Conservation (phyloP, 2,329 filamentous ascomycete species). For the Diaporthe humulicola region DNA sequence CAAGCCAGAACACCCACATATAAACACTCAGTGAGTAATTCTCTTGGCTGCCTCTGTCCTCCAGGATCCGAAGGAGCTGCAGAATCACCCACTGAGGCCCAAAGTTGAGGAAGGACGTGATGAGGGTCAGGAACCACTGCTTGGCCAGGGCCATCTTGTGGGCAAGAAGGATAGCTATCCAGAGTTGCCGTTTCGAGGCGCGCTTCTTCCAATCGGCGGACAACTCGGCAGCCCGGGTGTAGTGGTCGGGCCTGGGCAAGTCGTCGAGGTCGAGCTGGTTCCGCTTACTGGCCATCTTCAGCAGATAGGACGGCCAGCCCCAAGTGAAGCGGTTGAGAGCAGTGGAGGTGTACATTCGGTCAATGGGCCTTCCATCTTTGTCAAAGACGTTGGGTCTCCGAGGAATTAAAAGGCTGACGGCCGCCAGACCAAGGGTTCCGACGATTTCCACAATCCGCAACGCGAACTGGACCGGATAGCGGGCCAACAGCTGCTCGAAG, state of each 20-base stretch:
- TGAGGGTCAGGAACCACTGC: conserved; percentile 70
- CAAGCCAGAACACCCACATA: conserved; percentile 77
- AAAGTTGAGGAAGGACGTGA: conserved; percentile 72
- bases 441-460: conserved; percentile 64
- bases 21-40: conserved; percentile 68
- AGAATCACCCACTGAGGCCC: conserved; percentile 79
- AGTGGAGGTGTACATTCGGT: conserved; percentile 72
- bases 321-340: conserved; percentile 75
- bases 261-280: conserved; percentile 73
- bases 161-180: conserved; percentile 70
- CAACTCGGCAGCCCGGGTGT: conserved; percentile 64
- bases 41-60: conserved; percentile 62
- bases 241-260: conserved; percentile 71
- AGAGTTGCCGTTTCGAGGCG: conserved; percentile 65
- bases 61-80: conserved; percentile 74
- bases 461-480: conserved; percentile 52
- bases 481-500: conserved; percentile 50
- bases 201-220: conserved; percentile 63
- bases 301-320: conserved; percentile 70
- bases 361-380: conserved; percentile 68
- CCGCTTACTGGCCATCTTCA: conserved; percentile 68
- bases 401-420: conserved; percentile 69
- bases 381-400: conserved; percentile 77
- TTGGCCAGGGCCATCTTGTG: conserved; percentile 68
- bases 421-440: conserved; percentile 57